phyloP scores from a whole-genome alignment of 495 filamentous ascomycete species.

The Aspergillus olivimuriae region DNA sequence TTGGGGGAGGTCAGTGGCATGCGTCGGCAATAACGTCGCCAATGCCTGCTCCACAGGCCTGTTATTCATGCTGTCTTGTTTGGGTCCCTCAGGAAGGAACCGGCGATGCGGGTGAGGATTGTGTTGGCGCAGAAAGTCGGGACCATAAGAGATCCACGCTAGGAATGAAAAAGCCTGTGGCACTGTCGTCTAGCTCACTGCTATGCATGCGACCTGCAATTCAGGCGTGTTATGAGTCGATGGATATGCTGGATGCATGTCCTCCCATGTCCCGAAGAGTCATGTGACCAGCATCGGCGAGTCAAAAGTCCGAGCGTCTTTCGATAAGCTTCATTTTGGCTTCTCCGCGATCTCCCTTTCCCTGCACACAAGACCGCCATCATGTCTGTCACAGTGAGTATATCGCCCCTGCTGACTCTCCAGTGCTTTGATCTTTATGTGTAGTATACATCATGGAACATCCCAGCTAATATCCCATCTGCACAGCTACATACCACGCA shows the following conservation, averaged over 20 bases:
- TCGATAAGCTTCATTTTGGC: background rate
- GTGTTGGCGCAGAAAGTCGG: too few relatives aligned
- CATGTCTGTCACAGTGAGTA: slow-evolving; percentile 30
- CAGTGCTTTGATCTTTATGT: too few relatives aligned
- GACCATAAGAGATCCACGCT: too few relatives aligned
- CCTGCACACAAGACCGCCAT: background rate
- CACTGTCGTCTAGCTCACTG: too few relatives aligned
- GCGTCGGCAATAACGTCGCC: slow-evolving; percentile 68
- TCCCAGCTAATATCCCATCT: slow-evolving; percentile 16
- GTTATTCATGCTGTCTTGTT: slow-evolving; percentile 36
- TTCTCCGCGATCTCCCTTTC: background rate
- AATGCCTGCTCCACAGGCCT: slow-evolving; percentile 71
- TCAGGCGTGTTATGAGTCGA: background rate
- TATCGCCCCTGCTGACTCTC: too few relatives aligned
- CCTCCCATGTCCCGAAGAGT: slow-evolving; percentile 2
- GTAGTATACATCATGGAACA: too few relatives aligned
- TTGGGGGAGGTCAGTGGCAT: slow-evolving; percentile 62
- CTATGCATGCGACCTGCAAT: too few relatives aligned
- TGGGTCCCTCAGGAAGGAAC: background rate
- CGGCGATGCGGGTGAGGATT: too few relatives aligned
- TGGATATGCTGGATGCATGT: background rate
- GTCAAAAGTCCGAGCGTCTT: background rate
- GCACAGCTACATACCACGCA: slow-evolving; percentile 79
- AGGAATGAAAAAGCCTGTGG: too few relatives aligned
- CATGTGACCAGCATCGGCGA: slow-evolving; percentile 9